Conservation (phyloP, 2,329 filamentous ascomycete genomes). For the Stenocarpella maydis region DNA sequence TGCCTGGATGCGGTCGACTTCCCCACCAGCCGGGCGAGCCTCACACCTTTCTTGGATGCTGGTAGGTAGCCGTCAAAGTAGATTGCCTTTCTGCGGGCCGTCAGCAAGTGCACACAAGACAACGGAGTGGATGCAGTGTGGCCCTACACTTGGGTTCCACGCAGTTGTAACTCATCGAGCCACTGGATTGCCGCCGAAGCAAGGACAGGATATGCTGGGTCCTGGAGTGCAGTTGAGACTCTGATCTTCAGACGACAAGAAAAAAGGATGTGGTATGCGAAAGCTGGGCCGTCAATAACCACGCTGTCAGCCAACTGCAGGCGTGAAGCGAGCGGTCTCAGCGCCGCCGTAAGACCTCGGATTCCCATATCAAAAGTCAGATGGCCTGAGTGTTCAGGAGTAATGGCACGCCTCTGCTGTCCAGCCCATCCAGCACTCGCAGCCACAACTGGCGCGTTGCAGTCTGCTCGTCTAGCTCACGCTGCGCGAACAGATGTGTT, state of each 20-base stretch:
- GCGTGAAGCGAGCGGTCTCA: constrained; percentile 38
- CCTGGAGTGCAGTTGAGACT: constrained; percentile 35
- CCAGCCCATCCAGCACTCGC: too few relatives aligned
- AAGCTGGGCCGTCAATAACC: constrained; percentile 41
- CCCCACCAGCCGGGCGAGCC: constrained; percentile 67
- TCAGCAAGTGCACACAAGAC: constrained; percentile 32
- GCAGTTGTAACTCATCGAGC: constrained; percentile 37
- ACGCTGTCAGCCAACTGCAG: constrained; percentile 35
- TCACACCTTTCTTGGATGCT: constrained; percentile 66
- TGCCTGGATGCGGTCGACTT: constrained; percentile 64
- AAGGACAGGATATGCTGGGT: constrained; percentile 37
- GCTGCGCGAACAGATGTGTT: too few relatives aligned
- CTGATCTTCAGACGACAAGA: constrained; percentile 32
- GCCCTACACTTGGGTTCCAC: constrained; percentile 34
- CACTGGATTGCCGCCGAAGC: constrained; percentile 36
- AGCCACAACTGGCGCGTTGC: too few relatives aligned
- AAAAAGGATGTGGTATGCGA: constrained; percentile 40
- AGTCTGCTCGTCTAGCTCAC: too few relatives aligned
- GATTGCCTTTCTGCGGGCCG: constrained; percentile 65
- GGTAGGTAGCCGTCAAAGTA: constrained; percentile 91
- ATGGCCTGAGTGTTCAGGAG: neutral
- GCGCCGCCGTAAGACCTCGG: constrained; percentile 37
- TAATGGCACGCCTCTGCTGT: too few relatives aligned
- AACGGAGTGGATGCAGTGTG: neutral
- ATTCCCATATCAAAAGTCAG: constrained; percentile 39